Evolutionary conservation across 768 basidiomycete species (phyloP).

Genomic region (Mrakia hoshinonis): DNA sequence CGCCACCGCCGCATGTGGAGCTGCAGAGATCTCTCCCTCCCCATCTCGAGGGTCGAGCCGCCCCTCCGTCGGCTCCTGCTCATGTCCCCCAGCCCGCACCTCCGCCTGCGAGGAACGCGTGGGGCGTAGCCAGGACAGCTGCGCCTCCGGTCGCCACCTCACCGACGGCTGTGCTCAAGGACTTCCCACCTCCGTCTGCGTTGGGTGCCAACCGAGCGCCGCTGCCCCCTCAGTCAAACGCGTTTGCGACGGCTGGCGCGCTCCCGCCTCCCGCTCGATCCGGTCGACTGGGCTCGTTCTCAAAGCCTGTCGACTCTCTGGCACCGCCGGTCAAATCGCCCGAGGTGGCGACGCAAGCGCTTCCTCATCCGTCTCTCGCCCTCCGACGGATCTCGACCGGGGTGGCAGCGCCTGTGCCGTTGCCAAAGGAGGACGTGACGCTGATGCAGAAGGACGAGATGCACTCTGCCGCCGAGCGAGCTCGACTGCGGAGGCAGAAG

Average conservation of each 20-base stretch:
- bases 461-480: slow-evolving; percentile 26
- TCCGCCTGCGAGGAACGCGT: not conserved
- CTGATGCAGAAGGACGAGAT: slow-evolving; percentile 29
- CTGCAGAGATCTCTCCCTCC: slow-evolving; percentile 18
- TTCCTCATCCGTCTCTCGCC: not conserved
- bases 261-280: not conserved
- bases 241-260: not conserved
- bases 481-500: slow-evolving; percentile 18
- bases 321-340: not conserved
- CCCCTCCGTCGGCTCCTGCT: not conserved
- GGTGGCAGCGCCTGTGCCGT: not conserved
- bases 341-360: not conserved
- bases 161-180: not conserved
- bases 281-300: slow-evolving; percentile 2
- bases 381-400: not conserved
- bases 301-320: not conserved
- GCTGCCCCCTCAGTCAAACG: slow-evolving; percentile 5
- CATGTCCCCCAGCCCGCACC: not conserved
- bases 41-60: slow-evolving; percentile 11
- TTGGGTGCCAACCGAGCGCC: not conserved
- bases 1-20: not conserved
- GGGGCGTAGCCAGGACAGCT: not conserved
- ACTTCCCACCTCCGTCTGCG: not conserved
- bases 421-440: slow-evolving; percentile 3
- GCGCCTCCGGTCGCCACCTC: not conserved